A percentile compares a stretch with the other conserved stretches of the same genome.
phyloP scores from a whole-genome alignment of 2,329 filamentous ascomycete species.

The Beauveria bassiana region DNA sequence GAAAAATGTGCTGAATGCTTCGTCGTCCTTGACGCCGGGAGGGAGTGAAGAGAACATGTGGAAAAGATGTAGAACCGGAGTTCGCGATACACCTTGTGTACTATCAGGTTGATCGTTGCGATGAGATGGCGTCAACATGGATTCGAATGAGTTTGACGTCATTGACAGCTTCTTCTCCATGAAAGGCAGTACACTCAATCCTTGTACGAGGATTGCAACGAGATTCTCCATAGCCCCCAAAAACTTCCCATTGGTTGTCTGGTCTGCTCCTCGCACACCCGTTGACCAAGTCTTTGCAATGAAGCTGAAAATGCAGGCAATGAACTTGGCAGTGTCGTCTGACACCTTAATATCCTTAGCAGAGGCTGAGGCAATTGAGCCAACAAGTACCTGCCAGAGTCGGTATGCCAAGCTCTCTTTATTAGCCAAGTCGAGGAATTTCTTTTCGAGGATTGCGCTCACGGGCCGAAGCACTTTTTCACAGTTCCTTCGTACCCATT shows the following conservation, averaged over 20 bases:
- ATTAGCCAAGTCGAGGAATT: slow-evolving; percentile 55
- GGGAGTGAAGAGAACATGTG: slow-evolving; percentile 48
- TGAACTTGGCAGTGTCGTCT: slow-evolving; percentile 70
- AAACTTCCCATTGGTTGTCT: slow-evolving; percentile 39
- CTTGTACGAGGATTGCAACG: slow-evolving; percentile 39
- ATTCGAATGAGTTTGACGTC: slow-evolving; percentile 50
- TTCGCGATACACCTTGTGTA: slow-evolving; percentile 41
- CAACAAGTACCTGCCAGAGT: slow-evolving; percentile 56
- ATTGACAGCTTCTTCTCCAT: slow-evolving; percentile 52
- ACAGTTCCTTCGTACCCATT: slow-evolving; percentile 75
- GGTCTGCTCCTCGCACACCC: slow-evolving; percentile 33
- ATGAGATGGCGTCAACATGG: slow-evolving; percentile 59
- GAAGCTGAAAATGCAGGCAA: slow-evolving; percentile 63
- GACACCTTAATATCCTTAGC: slow-evolving; percentile 87
- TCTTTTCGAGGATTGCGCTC: slow-evolving; percentile 50
- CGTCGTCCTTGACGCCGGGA: slow-evolving; percentile 38
- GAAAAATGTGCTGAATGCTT: slow-evolving; percentile 38
- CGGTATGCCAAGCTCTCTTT: slow-evolving; percentile 44
- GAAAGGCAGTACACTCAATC: slow-evolving; percentile 52
- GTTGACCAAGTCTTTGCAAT: slow-evolving; percentile 59
- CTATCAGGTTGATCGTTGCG: slow-evolving; percentile 47
- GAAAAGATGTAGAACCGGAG: slow-evolving; percentile 60
- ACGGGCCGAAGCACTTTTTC: slow-evolving; percentile 56
- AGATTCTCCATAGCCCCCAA: slow-evolving; percentile 46
- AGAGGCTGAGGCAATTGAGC: slow-evolving; percentile 58